phyloP scores from a whole-genome alignment of 176 grass and related monocot genomes.

The Eleusine coracana region DNA sequence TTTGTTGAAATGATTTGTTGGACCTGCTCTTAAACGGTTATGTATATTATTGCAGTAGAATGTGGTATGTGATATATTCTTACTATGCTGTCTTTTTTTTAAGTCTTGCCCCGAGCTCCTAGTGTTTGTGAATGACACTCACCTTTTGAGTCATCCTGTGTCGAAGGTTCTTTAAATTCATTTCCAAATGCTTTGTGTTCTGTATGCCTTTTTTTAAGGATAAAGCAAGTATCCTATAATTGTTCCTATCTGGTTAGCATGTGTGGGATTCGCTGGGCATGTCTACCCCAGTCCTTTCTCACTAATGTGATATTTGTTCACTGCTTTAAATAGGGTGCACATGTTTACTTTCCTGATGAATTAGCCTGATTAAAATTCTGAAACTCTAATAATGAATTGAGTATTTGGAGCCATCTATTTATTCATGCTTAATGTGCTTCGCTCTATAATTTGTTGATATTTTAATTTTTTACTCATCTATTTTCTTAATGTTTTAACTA shows the following conservation, averaged over 20 bases:
- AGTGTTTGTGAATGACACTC: no score
- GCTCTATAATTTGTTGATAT: neutral
- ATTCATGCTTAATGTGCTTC: neutral
- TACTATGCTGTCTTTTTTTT: no score
- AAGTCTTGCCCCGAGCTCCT: no score
- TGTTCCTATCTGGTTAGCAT: neutral
- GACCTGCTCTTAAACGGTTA: no score
- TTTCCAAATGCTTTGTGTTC: neutral
- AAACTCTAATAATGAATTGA: neutral
- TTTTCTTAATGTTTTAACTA: conserved; percentile 16
- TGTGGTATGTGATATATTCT: no score
- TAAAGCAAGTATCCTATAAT: neutral
- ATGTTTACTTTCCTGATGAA: neutral
- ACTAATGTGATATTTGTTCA: neutral
- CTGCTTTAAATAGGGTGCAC: neutral
- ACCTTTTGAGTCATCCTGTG: no score
- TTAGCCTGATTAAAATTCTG: neutral
- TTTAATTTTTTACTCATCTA: conserved; percentile 2
- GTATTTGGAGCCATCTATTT: neutral
- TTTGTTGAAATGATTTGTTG: no score
- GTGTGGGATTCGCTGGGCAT: neutral
- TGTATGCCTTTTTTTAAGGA: neutral
- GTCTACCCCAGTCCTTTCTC: neutral
- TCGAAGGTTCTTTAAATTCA: neutral
- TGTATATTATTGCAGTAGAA: no score